Evolutionary conservation across 805 yeast species (phyloP), one percentile per base, ranked within the genome.

Genomic region (Hanseniaspora hatyaiensis): DNA sequence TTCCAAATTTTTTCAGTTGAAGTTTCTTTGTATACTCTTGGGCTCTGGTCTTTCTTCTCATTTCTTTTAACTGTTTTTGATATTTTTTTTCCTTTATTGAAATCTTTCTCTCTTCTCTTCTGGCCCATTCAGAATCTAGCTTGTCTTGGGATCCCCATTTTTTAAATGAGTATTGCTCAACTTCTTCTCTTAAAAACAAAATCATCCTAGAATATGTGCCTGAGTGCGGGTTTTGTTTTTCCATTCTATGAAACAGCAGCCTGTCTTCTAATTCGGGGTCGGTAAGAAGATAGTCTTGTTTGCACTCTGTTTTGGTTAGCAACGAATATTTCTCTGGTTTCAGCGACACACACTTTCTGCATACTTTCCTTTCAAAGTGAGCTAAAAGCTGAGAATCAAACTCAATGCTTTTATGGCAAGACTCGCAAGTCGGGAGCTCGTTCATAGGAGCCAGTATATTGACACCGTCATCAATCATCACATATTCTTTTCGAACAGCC

Each of bases 81-180:
- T 84, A 92, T 61, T 78, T 78, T 57, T 78, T 78, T 53, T 87
- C 96, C 51, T 83, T 73, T 45, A 95, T 68, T 50, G 75, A 74
- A 16, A 84, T 69, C 52, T 84, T 77, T 58, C 74, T 71, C 41
- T 72, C 75, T 61, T 85, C 95, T 28, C 98, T 66, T 44, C 85
- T 64, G 54, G 84, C 82, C 84, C 94, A 92, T 61, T 92, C 99
- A n/a, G 73, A 73, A 62, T 92, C 99, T 33, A 92, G 64, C 0
- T 82, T 86, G 48, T 86, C 95, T 8, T 80, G 73, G 1, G 94
- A 81, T 1, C 92, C 94, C 99, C 98, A 92, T 64, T 92, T 89
- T 59, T 82, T 80, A 66, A 80, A 84, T 0, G 97, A 94, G 64
- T 72, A 84, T 57, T 81, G 85, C 61, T 92, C 98, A n/a, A 92